Evolutionary conservation across 257 asterid species (phyloP), one percentile per base, ranked within the genome.

Genomic region (Linderniella brevidens): DNA sequence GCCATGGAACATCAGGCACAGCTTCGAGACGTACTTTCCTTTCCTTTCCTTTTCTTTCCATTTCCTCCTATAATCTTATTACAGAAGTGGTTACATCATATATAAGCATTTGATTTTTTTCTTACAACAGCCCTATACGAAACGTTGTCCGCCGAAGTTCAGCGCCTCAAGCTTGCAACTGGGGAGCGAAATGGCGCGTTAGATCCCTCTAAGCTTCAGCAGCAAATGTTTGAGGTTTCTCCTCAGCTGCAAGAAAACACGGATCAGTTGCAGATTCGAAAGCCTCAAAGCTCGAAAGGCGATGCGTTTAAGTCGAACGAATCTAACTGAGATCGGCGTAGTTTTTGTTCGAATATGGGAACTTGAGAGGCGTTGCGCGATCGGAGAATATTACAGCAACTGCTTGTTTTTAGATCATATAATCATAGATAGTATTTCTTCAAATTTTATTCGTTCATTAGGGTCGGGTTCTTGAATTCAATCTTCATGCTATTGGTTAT

Each of bases 1-100:
- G 73, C 93, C 44, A 71, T 80, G 88, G 84, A 80, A 19, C 93
- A 80, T 59, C 93, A 80, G 58, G 88, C 93, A 25, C 84, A 74
- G 51, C 93, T 80, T 55, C 72, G 84, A 46, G 88, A 80, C 52
- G 88, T 80, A 74, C 17, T 40, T 25, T 18, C 3, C 15, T 25
- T 11, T 35, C 12, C 13, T 14, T 4, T 38, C 12, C 43, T 48
- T 49, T 17, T 48, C 8, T 13, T 9, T 41, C n/a, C n/a, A n/a
- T 41, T 10, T 15, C 7, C 16, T 18, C 11, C 10, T 10, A 10
- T 10, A 3, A 39, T 10, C 13, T 39, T 39, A 39, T 10, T 3
- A 39, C 43, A 39, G 43, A 39, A 3, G 15, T 39, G 43, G 13
- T 39, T 1, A 42, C 11, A 7, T 37, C 6, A 9, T 38, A 36